A percentile compares a stretch with the other conserved stretches of the same genome.
These are phyloP conservation scores for Trichosporon coremiiforme DNA, from an alignment of 1,284 basidiomycete species.

Conservation along the genomic window DNA sequence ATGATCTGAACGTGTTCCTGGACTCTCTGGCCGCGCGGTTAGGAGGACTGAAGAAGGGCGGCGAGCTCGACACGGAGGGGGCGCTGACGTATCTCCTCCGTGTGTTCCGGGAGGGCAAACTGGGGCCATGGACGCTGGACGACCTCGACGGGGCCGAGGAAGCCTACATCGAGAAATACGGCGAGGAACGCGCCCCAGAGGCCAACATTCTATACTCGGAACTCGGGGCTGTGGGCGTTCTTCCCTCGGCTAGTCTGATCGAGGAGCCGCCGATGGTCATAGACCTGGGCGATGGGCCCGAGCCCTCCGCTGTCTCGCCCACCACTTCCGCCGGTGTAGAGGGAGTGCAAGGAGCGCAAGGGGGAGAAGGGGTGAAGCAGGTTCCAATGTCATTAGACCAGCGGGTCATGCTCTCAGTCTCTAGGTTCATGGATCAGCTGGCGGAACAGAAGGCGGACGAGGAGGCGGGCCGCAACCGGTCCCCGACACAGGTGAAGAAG, in stretches of 20 bases:
- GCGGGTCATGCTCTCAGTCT: constrained; percentile 21
- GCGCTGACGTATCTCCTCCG: constrained; percentile 77
- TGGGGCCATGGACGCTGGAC: constrained; percentile 60
- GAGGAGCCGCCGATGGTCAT: neutral
- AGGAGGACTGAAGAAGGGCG: constrained; percentile 78
- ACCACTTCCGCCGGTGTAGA: too few relatives aligned
- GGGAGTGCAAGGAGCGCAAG: neutral
- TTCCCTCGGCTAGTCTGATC: too few relatives aligned
- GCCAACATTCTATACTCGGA: neutral
- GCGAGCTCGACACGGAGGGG: constrained; percentile 67
- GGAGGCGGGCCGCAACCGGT: constrained; percentile 29
- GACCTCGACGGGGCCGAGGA: constrained; percentile 47
- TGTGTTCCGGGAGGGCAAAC: constrained; percentile 76
- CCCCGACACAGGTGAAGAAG: constrained; percentile 31
- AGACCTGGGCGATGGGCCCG: neutral
- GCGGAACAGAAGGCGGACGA: constrained; percentile 28
- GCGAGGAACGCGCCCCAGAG: constrained; percentile 1
- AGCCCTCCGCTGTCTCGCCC: too few relatives aligned
- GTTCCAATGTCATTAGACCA: constrained; percentile 2
- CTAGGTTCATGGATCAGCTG: constrained; percentile 19
- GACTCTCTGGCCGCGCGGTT: constrained; percentile 69
- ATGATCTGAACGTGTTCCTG: constrained; percentile 68
- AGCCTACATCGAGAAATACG: constrained; percentile 11
- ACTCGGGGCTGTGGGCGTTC: neutral
- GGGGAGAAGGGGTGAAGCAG: neutral